Evolutionary conservation across 2,329 filamentous ascomycete genomes (phyloP), one percentile per base, ranked within the genome.

Genomic region (Erysiphe neolycopersici): DNA sequence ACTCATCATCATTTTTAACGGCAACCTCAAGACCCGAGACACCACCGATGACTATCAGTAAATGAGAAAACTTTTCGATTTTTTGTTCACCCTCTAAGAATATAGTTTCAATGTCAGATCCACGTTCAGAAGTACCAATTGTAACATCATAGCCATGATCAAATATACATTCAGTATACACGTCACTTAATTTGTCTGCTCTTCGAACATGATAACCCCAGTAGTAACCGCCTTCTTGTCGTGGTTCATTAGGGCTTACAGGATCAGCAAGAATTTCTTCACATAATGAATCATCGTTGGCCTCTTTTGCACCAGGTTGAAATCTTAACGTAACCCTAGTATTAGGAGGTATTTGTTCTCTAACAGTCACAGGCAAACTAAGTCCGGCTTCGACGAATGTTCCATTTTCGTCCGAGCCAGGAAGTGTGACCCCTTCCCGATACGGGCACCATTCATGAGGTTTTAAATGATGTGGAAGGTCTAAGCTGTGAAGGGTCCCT

Each of bases 401-500:
- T 53, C 44, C 64, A 56, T 47, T 56, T 56, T 53, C 48, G 14
- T 64, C 56, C 36, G 59, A 60, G 4, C 61, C 63, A 3, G 63
- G 58, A 2, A 76, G 53, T 0, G 77, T 74, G 22, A 87, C 71
- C 5, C 81, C 83, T 55, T 91, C 83, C 18, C 81, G 72, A 56
- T 81, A 92, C 14, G 70, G 69, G 49, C 82, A 73, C 73, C 77
- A 84, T 54, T 91, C 81, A 44, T 77, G 71, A 13, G 69, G 67
- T 48, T 79, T 69, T 9, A 84, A 66, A 59, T 92, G 83, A 57
- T 87, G 80, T 14, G 83, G 83, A 68, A 89, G 82, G 56, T 91
- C 83, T 45, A 91, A 62, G 53, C 71, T 80, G 0, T 79, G 79
- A 26, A 91, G 62, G 35, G 76, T 66, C 8, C 80, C 81, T 35